A percentile compares a stretch with the other conserved stretches of the same genome.
Evolutionary conservation across 768 basidiomycete species (phyloP).

Genomic region (Termitomyces sp.): DNA sequence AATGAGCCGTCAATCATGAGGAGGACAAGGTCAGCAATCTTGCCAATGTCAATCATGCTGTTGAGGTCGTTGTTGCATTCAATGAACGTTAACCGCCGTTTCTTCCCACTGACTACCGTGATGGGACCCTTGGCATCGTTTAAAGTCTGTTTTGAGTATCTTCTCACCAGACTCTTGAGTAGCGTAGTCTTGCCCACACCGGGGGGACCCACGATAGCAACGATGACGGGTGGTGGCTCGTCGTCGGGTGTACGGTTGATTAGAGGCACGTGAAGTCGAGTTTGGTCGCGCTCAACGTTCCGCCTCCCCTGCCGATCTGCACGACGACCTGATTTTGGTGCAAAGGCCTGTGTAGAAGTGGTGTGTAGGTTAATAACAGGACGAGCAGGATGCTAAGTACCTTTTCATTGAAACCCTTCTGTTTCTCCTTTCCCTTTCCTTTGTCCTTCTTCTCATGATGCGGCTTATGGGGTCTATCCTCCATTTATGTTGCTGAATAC

Average conservation of each 20-base stretch:
- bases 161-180: constrained; percentile 82
- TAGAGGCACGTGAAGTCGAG: constrained; percentile 91
- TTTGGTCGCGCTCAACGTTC: constrained; percentile 91
- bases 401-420: constrained; percentile 87
- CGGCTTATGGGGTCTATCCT: constrained; percentile 74
- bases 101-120: constrained; percentile 93
- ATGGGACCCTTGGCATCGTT: constrained; percentile 89
- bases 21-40: constrained; percentile 92
- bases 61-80: constrained; percentile 98
- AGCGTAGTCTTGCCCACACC: constrained; percentile 97
- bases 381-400: constrained; percentile 29
- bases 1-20: constrained; percentile 98
- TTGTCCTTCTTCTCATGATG: constrained; percentile 83
- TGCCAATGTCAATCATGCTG: constrained; percentile 97
- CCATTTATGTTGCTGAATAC: constrained; percentile 36
- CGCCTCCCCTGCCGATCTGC: constrained; percentile 88
- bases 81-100: constrained; percentile 87
- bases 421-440: constrained; percentile 61
- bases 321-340: constrained; percentile 81
- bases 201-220: constrained; percentile 93
- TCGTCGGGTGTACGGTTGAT: constrained; percentile 92
- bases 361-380: neutral
- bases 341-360: constrained; percentile 65
- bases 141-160: constrained; percentile 92
- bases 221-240: constrained; percentile 87